Evolutionary conservation across 2,329 filamentous ascomycete species (phyloP).

Genomic region (Apiospora pterosperma): DNA sequence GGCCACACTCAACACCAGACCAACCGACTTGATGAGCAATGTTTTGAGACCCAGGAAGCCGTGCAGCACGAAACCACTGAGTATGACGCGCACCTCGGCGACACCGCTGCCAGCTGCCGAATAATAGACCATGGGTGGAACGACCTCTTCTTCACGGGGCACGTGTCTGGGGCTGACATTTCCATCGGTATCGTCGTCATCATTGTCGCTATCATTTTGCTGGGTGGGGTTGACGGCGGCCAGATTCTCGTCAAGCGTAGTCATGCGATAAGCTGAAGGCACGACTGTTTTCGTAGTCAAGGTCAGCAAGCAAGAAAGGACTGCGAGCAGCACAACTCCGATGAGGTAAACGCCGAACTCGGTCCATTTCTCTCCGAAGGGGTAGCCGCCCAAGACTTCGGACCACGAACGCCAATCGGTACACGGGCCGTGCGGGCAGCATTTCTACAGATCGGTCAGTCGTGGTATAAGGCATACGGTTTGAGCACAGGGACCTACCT

Average conservation of each 20-base stretch:
- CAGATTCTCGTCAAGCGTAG: slow-evolving; percentile 90
- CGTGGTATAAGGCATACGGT: background rate
- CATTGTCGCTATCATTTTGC: slow-evolving; percentile 35
- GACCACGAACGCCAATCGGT: slow-evolving; percentile 57
- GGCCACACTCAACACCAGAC: slow-evolving; percentile 81
- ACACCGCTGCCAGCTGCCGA: slow-evolving; percentile 94
- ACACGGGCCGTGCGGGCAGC: slow-evolving; percentile 53
- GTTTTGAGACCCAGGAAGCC: slow-evolving; percentile 90
- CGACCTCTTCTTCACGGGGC: slow-evolving; percentile 13
- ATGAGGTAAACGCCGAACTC: slow-evolving; percentile 75
- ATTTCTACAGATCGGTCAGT: slow-evolving; percentile 36
- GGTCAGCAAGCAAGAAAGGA: slow-evolving; percentile 74
- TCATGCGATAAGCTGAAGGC: slow-evolving; percentile 80
- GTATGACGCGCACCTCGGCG: slow-evolving; percentile 93
- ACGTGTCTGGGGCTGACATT: slow-evolving; percentile 37
- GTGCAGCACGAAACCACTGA: slow-evolving; percentile 96
- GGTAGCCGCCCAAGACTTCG: slow-evolving; percentile 40
- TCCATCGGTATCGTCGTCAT: slow-evolving; percentile 35
- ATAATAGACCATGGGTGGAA: slow-evolving; percentile 85
- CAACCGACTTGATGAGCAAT: slow-evolving; percentile 78
- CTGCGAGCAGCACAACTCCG: slow-evolving; percentile 67
- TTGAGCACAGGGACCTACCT: slow-evolving; percentile 38
- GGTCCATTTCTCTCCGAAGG: slow-evolving; percentile 55
- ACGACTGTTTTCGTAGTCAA: slow-evolving; percentile 91
- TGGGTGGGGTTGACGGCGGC: slow-evolving; percentile 56